Evolutionary conservation across 1,284 basidiomycete species (phyloP), one percentile per base, ranked within the genome.

Genomic region (Cutaneotrichosporon dermatis): DNA sequence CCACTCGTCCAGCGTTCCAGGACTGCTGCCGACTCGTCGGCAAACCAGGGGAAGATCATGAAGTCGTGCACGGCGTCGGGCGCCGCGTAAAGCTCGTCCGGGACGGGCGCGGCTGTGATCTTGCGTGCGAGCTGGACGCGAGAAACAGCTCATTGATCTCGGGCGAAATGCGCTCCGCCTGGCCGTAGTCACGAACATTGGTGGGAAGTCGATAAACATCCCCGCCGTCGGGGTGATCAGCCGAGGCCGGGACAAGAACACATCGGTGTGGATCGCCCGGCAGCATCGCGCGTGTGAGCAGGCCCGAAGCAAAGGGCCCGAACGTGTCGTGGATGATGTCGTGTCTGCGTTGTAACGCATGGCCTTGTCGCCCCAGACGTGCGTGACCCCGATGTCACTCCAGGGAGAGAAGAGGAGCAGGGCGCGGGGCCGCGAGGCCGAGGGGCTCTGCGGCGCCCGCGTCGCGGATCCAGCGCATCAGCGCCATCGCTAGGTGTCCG

Each of bases 401-500:
- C 84, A 86, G 0, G 85, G 85, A 1, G 85, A 86, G 55, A 83
- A 74, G 4, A 84, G 76, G 12, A 87, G 72, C n/a, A 86, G 72
- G 1, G 79, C 80, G 39, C 81, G 79, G 2, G 84, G 11, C 67
- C 62, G 2, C 39, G 58, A 75, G 52, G 2, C 69, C 69, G 2
- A 72, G 61, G 25, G 25, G 25, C 25, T 25, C 25, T 3, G 35
- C 37, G 0, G 33, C 6, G 4, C 72, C 72, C 33, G 71, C 64
- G 52, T 76, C 74, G 36, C 72, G 58, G 4, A 76, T 43, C 65
- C 64, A 76, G 9, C 74, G 55, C 12, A 66, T 59, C 34, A 74
- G 55, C 3, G 85, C 83, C 3, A 88, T 78, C 0, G 83, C 84
- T 3, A 88, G 78, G 69, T 88, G 88, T 0, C 85, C 87, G 3